Conservation (phyloP, 2,329 filamentous ascomycete genomes). For the Phialocephala sp. region DNA sequence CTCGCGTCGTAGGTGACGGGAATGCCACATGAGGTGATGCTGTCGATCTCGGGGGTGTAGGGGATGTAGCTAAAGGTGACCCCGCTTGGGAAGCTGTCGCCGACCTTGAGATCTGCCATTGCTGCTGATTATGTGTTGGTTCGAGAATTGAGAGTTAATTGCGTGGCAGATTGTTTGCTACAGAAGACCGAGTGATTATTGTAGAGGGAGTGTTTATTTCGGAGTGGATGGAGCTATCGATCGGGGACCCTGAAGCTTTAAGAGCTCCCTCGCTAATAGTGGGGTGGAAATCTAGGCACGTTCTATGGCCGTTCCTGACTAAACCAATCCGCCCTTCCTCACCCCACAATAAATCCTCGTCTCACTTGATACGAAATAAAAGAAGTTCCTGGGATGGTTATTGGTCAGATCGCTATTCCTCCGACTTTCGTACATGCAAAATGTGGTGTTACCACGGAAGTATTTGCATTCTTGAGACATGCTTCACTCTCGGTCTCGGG, state of each 20-base stretch:
- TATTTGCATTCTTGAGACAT: constrained; percentile 11
- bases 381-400: not conserved
- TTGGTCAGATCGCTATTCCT: not conserved
- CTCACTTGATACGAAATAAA: not conserved
- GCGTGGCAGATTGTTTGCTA: constrained; percentile 8
- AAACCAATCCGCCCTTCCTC: not conserved
- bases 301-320: constrained; percentile 7
- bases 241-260: not conserved
- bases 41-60: constrained; percentile 70
- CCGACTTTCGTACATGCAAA: not conserved
- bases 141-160: not conserved
- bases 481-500: not conserved
- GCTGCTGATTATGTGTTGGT: constrained; percentile 4
- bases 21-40: constrained; percentile 77
- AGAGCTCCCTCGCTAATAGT: constrained; percentile 3
- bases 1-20: constrained; percentile 80
- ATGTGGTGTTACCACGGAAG: not conserved
- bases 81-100: constrained; percentile 81
- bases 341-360: not conserved
- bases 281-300: not conserved
- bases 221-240: not conserved
- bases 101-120: constrained; percentile 57
- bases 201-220: not conserved
- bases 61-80: constrained; percentile 86
- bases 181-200: no score